Conservation (phyloP, 805 yeast species). For the Priceomyces melissophilus region DNA sequence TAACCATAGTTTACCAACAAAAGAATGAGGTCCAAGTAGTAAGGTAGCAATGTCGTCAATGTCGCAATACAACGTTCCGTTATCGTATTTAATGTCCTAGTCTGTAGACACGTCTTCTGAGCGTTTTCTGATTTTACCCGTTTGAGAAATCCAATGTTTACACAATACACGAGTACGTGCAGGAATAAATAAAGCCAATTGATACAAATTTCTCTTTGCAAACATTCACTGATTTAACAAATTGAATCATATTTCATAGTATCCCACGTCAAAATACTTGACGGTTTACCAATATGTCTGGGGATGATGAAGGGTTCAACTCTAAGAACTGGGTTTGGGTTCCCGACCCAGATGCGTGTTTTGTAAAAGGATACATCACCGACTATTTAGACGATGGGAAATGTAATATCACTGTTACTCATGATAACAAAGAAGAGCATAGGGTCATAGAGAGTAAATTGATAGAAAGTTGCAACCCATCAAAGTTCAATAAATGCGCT, state of each 20-base stretch:
- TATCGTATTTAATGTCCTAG: too few species aligned
- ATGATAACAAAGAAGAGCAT: constrained; percentile 41
- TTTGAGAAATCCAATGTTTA: constrained; percentile 1
- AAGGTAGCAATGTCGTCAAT: too few species aligned
- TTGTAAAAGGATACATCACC: constrained; percentile 57
- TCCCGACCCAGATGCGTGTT: constrained; percentile 50
- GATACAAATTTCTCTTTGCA: constrained; percentile 3
- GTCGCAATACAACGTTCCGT: too few species aligned
- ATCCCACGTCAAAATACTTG: not conserved
- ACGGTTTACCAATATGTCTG: constrained; percentile 6
- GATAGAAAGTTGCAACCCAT: constrained; percentile 75
- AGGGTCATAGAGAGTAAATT: constrained; percentile 41
- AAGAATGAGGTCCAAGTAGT: constrained; percentile 1
- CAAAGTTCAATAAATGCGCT: constrained; percentile 82
- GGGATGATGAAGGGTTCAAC: constrained; percentile 30
- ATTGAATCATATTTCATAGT: not conserved
- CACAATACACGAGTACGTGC: constrained; percentile 1
- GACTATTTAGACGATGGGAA: constrained; percentile 37
- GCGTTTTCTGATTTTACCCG: not conserved
- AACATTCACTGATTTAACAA: not conserved
- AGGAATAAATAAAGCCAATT: not conserved
- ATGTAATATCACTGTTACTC: constrained; percentile 33
- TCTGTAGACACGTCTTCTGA: too few species aligned
- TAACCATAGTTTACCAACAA: constrained; percentile 4
- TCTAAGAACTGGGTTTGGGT: constrained; percentile 76